These are phyloP conservation scores for Cajanus cajan DNA, from an alignment of 306 rosid species.

Conservation along the genomic window DNA sequence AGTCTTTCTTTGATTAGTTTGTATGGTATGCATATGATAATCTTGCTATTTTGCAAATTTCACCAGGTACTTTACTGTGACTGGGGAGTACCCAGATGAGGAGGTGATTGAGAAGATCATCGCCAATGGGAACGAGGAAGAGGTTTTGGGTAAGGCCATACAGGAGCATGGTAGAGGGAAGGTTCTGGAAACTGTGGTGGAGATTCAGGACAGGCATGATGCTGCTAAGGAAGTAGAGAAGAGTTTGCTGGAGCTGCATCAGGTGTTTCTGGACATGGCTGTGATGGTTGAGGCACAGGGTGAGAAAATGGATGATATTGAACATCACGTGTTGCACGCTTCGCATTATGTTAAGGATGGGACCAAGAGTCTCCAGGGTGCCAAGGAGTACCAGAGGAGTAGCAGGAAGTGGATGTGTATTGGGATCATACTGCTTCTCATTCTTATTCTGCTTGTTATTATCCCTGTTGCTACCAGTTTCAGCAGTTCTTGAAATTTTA, in stretches of 20 bases:
- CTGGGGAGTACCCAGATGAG: constrained; percentile 73
- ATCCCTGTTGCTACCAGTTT: constrained; percentile 63
- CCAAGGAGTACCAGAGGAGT: constrained; percentile 55
- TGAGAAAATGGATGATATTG: constrained; percentile 88
- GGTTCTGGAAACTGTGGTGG: constrained; percentile 81
- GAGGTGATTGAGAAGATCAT: constrained; percentile 85
- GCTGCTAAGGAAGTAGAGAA: constrained; percentile 77
- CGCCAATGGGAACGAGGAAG: constrained; percentile 57
- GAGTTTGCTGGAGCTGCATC: constrained; percentile 80
- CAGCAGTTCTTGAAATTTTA: constrained; percentile 38
- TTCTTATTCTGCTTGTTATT: constrained; percentile 58
- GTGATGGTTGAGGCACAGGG: constrained; percentile 97
- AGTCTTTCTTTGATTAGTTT: not conserved
- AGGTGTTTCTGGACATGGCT: constrained; percentile 87
- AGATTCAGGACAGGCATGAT: constrained; percentile 79
- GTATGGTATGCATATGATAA: not conserved
- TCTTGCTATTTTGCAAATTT: not conserved
- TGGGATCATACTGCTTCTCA: constrained; percentile 53
- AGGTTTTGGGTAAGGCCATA: constrained; percentile 57
- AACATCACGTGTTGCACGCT: constrained; percentile 79
- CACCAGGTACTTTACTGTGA: constrained; percentile 62
- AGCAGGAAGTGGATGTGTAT: constrained; percentile 77
- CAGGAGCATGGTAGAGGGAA: constrained; percentile 77
- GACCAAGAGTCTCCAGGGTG: constrained; percentile 52
- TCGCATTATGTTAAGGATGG: constrained; percentile 76